A percentile compares a stretch with the other conserved stretches of the same genome.
Conservation (phyloP, 2,329 filamentous ascomycete genomes). For the Fusarium camptoceras region DNA sequence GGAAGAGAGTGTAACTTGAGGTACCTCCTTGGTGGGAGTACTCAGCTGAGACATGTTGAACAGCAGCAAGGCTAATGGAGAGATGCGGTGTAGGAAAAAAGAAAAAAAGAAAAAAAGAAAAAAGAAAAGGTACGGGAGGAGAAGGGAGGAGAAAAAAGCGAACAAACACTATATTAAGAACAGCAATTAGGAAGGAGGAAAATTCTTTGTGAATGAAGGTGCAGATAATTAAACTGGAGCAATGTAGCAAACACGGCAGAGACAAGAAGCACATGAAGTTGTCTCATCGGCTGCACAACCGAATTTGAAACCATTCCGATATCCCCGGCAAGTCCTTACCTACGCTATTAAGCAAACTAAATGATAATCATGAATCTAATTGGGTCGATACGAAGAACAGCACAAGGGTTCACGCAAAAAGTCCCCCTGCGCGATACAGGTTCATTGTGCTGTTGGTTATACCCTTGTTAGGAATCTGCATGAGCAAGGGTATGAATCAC, state of each 20-base stretch:
- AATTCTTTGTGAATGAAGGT: not conserved
- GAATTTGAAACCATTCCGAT: slow-evolving; percentile 3
- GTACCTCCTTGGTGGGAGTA: slow-evolving; percentile 11
- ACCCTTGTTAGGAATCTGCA: not conserved
- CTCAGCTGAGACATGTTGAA: slow-evolving; percentile 25
- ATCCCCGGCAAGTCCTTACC: not conserved
- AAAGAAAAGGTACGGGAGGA: not conserved
- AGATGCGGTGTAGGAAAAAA: not conserved
- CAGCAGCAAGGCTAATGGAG: not conserved
- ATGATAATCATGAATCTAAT: not conserved
- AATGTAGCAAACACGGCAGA: not conserved
- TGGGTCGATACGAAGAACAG: not conserved
- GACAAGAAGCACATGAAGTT: not conserved
- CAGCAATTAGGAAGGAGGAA: not conserved
- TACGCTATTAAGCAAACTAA: not conserved
- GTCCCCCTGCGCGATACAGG: not conserved
- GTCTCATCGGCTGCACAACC: slow-evolving; percentile 2
- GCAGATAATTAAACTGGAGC: not conserved
- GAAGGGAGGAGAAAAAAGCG: not conserved
- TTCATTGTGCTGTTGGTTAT: not conserved
- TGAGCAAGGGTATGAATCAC: not conserved
- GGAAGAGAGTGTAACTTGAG: slow-evolving; percentile 20
- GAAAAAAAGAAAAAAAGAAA: no score
- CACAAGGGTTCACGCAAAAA: slow-evolving; percentile 1
- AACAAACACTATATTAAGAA: not conserved